phyloP scores from a whole-genome alignment of 2,329 filamentous ascomycete species.

The Trichoderma aggressivum region DNA sequence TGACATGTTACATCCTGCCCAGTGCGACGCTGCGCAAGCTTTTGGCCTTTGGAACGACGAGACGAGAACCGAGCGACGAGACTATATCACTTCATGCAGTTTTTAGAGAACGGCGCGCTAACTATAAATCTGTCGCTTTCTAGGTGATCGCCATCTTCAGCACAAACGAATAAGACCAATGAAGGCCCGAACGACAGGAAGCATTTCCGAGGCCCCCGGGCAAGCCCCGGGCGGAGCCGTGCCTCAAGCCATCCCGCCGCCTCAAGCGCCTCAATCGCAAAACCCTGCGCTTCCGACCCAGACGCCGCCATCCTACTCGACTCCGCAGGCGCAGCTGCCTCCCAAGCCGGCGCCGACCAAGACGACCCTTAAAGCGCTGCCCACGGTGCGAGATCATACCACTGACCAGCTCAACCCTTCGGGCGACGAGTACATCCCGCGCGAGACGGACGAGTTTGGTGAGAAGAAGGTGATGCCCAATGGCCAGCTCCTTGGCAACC shows the following conservation, averaged over 20 bases:
- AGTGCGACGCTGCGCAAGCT: conserved; percentile 31
- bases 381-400: conserved; percentile 94
- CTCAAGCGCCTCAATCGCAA: conserved; percentile 54
- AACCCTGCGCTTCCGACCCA: conserved; percentile 45
- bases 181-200: conserved; percentile 53
- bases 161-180: conserved; percentile 55
- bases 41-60: neutral
- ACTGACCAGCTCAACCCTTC: conserved; percentile 88
- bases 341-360: conserved; percentile 80
- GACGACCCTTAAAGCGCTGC: conserved; percentile 84
- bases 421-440: conserved; percentile 90
- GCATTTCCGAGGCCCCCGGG: conserved; percentile 55
- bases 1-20: conserved; percentile 31
- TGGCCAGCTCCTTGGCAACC: conserved; percentile 75
- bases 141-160: conserved; percentile 48
- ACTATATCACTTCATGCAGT: neutral
- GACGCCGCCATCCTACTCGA: conserved; percentile 36
- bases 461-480: conserved; percentile 89
- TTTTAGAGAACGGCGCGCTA: conserved; percentile 19
- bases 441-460: conserved; percentile 87
- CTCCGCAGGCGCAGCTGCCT: conserved; percentile 50
- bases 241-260: conserved; percentile 42
- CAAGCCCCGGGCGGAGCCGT: conserved; percentile 47
- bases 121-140: conserved; percentile 28
- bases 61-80: neutral